These are phyloP conservation scores for Moesziomyces antarcticus DNA, from an alignment of 1,284 basidiomycete genomes.

Conservation along the genomic window DNA sequence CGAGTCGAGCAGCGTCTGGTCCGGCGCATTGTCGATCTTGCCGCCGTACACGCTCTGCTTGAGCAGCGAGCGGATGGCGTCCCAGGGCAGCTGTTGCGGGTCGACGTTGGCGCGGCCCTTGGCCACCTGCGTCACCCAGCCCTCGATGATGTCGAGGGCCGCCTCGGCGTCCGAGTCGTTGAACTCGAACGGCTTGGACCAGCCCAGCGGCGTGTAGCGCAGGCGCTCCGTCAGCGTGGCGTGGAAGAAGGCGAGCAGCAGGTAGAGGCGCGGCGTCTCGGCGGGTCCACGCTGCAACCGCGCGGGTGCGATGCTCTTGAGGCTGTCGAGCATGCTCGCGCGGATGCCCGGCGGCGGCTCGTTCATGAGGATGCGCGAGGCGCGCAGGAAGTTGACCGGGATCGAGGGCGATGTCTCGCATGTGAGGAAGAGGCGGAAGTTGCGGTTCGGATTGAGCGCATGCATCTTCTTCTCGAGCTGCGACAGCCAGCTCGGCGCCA, in stretches of 20 bases:
- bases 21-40: conserved; percentile 63
- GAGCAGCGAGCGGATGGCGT: conserved; percentile 61
- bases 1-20: conserved; percentile 64
- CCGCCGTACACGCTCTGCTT: conserved; percentile 65
- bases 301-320: conserved; percentile 49
- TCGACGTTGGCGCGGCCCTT: conserved; percentile 59
- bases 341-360: conserved; percentile 66
- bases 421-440: conserved; percentile 65
- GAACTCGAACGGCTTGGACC: conserved; percentile 66
- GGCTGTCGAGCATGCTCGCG: conserved; percentile 62
- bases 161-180: conserved; percentile 65
- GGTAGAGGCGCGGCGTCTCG: conserved; percentile 61
- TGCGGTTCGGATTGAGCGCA: conserved; percentile 56
- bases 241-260: conserved; percentile 65
- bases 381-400: conserved; percentile 63
- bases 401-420: conserved; percentile 65
- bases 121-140: conserved; percentile 58
- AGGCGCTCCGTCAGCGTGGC: conserved; percentile 62
- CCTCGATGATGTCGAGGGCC: conserved; percentile 63
- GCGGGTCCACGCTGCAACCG: conserved; percentile 59
- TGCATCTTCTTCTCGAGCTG: conserved; percentile 65
- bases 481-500: conserved; percentile 64
- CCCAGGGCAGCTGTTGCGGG: conserved; percentile 64
- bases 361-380: conserved; percentile 64
- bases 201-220: conserved; percentile 65